A percentile compares a stretch with the other conserved stretches of the same genome.
Conservation (phyloP, 164 flowering plant genomes). For the Euptelea pleiosperma region DNA sequence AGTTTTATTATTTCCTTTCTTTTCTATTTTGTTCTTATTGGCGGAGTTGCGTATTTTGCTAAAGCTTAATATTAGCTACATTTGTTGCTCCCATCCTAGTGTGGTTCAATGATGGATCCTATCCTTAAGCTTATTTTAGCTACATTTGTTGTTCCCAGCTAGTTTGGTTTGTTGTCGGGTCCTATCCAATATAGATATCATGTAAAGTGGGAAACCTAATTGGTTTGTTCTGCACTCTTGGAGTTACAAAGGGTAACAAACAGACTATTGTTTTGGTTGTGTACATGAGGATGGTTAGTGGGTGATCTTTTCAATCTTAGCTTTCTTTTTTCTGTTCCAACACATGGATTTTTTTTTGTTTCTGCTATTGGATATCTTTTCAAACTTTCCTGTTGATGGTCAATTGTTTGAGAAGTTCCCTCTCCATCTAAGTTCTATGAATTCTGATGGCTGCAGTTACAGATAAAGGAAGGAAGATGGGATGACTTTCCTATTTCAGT, state of each 20-base stretch:
- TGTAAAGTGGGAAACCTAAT: neutral
- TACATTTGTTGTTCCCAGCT: constrained; percentile 1
- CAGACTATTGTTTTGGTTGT: neutral
- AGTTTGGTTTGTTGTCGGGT: neutral
- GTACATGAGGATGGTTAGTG: neutral
- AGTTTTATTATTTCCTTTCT: neutral
- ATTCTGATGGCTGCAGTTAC: constrained; percentile 3
- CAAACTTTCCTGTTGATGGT: too few species aligned
- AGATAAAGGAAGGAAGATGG: constrained; percentile 9
- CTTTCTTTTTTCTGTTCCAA: neutral
- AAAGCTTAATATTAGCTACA: neutral
- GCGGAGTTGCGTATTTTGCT: constrained; percentile 5
- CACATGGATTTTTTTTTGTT: too few species aligned
- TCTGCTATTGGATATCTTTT: too few species aligned
- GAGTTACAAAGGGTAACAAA: neutral
- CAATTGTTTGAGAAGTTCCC: neutral
- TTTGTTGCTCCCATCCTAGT: neutral
- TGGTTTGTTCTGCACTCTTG: neutral
- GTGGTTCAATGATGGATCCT: too few species aligned
- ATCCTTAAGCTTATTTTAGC: neutral
- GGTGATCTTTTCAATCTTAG: neutral
- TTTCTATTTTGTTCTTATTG: constrained; percentile 9
- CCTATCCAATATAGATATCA: neutral
- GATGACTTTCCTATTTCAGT: constrained; percentile 3
- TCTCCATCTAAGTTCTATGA: neutral